A percentile compares a stretch with the other conserved stretches of the same genome.
Evolutionary conservation across 768 basidiomycete species (phyloP).

Genomic region (Phanerochaete sordida): DNA sequence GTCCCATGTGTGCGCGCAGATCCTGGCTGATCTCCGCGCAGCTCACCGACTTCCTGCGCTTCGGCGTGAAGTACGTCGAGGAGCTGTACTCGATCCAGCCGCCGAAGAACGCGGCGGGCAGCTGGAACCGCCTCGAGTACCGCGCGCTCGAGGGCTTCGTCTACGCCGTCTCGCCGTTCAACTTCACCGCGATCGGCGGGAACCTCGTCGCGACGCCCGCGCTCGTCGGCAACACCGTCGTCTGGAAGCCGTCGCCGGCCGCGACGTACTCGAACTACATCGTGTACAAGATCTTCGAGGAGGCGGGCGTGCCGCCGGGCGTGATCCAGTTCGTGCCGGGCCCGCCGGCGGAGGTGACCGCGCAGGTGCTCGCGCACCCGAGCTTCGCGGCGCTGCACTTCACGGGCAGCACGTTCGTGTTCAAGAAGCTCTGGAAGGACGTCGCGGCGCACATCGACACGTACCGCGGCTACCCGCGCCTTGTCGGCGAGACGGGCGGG

Average conservation of each 20-base stretch:
- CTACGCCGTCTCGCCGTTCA: conserved; percentile 96
- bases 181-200: conserved; percentile 97
- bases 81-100: conserved; percentile 93
- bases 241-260: conserved; percentile 98
- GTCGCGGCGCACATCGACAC: conserved; percentile 85
- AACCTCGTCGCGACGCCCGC: conserved; percentile 83
- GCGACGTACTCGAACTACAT: conserved; percentile 96
- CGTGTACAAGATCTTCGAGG: conserved; percentile 83
- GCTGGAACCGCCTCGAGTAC: conserved; percentile 98
- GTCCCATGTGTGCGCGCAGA: not conserved
- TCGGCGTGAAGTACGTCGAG: conserved; percentile 95
- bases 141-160: conserved; percentile 98
- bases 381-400: conserved; percentile 91
- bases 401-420: conserved; percentile 92
- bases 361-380: conserved; percentile 72
- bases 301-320: conserved; percentile 90
- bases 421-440: conserved; percentile 96
- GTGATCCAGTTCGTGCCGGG: conserved; percentile 98
- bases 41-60: conserved; percentile 93
- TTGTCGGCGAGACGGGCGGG: conserved; percentile 96
- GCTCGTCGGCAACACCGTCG: conserved; percentile 88
- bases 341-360: conserved; percentile 77
- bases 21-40: conserved; percentile 16
- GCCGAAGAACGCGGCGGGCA: conserved; percentile 74
- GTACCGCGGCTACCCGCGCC: conserved; percentile 87